phyloP scores from a whole-genome alignment of 2,329 filamentous ascomycete species.

The Cercospora nicotianae region DNA sequence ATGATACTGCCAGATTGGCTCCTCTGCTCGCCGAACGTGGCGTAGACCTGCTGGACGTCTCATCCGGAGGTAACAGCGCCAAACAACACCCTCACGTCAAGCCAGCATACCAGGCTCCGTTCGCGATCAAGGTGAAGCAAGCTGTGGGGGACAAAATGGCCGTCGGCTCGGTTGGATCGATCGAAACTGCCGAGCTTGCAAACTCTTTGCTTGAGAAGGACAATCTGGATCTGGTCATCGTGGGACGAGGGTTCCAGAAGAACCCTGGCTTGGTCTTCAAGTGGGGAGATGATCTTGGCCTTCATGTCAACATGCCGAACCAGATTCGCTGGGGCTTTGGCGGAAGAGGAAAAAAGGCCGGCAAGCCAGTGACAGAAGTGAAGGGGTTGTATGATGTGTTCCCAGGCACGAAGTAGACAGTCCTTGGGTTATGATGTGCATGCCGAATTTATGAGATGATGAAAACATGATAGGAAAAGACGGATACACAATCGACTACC shows the following conservation, averaged over 20 bases:
- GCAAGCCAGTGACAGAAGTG: slow-evolving; percentile 27
- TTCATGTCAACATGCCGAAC: slow-evolving; percentile 69
- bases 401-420: slow-evolving; percentile 5
- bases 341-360: slow-evolving; percentile 45
- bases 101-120: slow-evolving; percentile 71
- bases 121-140: slow-evolving; percentile 70
- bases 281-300: slow-evolving; percentile 69
- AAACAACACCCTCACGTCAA: slow-evolving; percentile 57
- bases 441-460: not conserved
- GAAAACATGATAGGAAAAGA: not conserved
- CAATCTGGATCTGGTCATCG: slow-evolving; percentile 66
- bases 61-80: slow-evolving; percentile 69
- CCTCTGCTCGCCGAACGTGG: slow-evolving; percentile 68
- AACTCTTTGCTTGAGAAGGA: slow-evolving; percentile 56
- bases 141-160: slow-evolving; percentile 70
- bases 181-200: slow-evolving; percentile 69
- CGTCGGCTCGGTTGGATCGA: slow-evolving; percentile 73
- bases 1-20: slow-evolving; percentile 65
- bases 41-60: slow-evolving; percentile 81
- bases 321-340: slow-evolving; percentile 66
- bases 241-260: slow-evolving; percentile 75
- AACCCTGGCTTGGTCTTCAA: slow-evolving; percentile 56
- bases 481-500: not conserved
- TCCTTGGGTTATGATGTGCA: not conserved
- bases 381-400: slow-evolving; percentile 10